Evolutionary conservation across 1,139 yeast genomes (phyloP).

Genomic region (Suhomyces coccinellae): DNA sequence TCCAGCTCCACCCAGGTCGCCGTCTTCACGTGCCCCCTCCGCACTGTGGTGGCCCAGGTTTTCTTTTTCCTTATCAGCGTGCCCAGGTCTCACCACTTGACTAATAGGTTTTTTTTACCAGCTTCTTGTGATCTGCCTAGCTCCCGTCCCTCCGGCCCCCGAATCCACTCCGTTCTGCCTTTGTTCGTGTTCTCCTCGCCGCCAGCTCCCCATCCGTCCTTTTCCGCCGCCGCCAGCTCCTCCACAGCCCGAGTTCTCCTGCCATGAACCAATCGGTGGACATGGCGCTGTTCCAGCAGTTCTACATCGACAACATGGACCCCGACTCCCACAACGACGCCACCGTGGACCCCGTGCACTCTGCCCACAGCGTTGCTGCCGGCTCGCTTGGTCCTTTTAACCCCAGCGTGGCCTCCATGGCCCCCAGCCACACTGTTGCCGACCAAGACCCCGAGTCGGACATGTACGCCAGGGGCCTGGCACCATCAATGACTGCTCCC

Average conservation of each 20-base stretch:
- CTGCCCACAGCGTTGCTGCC: neutral
- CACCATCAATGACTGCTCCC: neutral
- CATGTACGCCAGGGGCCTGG: conserved; percentile 6
- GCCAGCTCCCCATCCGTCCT: neutral
- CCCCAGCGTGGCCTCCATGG: neutral
- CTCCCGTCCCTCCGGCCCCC: neutral
- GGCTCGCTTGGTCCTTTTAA: neutral
- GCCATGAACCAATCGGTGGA: conserved; percentile 9
- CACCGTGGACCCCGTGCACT: conserved; percentile 1
- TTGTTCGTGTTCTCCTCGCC: neutral
- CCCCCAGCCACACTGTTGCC: conserved; percentile 3
- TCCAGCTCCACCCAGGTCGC: neutral
- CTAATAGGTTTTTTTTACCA: conserved; percentile 4
- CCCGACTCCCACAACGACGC: conserved; percentile 6
- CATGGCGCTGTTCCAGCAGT: conserved; percentile 10
- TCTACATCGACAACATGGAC: conserved; percentile 6
- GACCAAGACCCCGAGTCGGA: conserved; percentile 10
- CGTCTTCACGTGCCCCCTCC: conserved; percentile 9
- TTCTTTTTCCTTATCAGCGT: conserved; percentile 11
- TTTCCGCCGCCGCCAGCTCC: neutral
- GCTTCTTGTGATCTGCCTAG: neutral
- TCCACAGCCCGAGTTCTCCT: neutral
- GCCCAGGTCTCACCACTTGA: conserved; percentile 10
- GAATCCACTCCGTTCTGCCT: neutral
- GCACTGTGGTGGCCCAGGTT: conserved; percentile 13